Evolutionary conservation across 2,329 filamentous ascomycete genomes (phyloP).

Genomic region (Fusarium ramigenum): DNA sequence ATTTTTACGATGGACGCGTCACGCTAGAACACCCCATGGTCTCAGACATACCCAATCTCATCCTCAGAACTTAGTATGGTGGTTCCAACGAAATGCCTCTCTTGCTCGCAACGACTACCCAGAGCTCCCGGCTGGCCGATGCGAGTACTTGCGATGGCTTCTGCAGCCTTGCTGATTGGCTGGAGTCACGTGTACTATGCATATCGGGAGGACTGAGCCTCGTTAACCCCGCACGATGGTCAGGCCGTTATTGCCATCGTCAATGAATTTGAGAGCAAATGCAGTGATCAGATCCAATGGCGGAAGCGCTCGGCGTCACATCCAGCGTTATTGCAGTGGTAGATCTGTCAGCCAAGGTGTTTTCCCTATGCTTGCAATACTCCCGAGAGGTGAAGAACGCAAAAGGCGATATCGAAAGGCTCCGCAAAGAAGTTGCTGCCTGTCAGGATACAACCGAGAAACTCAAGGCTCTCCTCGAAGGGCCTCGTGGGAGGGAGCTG

Average conservation of each 20-base stretch:
- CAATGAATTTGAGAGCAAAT: neutral
- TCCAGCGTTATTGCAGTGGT: neutral
- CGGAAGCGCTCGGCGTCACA: neutral
- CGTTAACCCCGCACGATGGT: neutral
- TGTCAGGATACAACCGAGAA: too few relatives aligned
- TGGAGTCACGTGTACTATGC: neutral
- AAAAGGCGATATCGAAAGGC: too few relatives aligned
- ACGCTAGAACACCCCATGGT: too few relatives aligned
- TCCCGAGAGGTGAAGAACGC: too few relatives aligned
- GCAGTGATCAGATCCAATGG: neutral
- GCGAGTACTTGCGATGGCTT: neutral
- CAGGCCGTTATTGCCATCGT: neutral
- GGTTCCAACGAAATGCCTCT: neutral
- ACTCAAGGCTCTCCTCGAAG: too few relatives aligned
- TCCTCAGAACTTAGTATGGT: neutral
- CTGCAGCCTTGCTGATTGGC: neutral
- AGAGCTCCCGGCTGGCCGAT: neutral
- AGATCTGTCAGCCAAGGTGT: neutral
- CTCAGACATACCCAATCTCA: accelerated
- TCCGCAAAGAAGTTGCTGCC: too few relatives aligned
- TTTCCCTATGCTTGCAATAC: too few relatives aligned
- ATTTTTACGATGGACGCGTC: too few relatives aligned
- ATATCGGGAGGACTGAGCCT: neutral
- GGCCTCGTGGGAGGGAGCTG: too few relatives aligned
- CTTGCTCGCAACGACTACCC: neutral